Conservation (phyloP, 2,329 filamentous ascomycete species). For the Fusarium sp. region DNA sequence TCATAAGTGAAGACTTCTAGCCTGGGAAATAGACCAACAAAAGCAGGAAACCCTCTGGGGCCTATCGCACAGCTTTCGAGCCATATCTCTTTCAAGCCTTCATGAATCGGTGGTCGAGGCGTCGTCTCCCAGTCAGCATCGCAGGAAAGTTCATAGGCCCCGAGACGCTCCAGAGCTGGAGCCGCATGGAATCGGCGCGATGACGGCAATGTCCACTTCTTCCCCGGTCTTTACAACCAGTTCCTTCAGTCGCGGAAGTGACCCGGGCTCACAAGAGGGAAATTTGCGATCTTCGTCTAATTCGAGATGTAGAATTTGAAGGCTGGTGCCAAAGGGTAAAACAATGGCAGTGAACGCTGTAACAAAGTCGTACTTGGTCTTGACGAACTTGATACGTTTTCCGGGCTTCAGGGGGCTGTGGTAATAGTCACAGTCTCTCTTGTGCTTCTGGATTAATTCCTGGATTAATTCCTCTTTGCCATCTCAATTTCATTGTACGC, state of each 20-base stretch:
- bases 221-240: background rate
- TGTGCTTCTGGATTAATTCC: no score
- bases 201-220: background rate
- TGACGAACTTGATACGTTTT: background rate
- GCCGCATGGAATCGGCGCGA: background rate
- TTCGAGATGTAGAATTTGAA: background rate
- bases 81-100: background rate
- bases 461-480: background rate
- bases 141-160: background rate
- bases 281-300: background rate
- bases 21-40: background rate
- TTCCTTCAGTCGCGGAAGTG: background rate
- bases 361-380: background rate
- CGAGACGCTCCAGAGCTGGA: background rate
- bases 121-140: background rate
- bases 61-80: background rate
- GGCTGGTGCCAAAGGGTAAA: background rate
- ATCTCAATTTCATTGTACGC: background rate
- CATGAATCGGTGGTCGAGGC: background rate
- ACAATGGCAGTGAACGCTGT: background rate
- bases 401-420: fast-evolving
- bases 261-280: background rate
- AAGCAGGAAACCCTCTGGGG: background rate
- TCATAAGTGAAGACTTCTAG: background rate
- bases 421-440: no score